Conservation (phyloP, 1,139 yeast species). For the Debaryomyces fabryi region DNA sequence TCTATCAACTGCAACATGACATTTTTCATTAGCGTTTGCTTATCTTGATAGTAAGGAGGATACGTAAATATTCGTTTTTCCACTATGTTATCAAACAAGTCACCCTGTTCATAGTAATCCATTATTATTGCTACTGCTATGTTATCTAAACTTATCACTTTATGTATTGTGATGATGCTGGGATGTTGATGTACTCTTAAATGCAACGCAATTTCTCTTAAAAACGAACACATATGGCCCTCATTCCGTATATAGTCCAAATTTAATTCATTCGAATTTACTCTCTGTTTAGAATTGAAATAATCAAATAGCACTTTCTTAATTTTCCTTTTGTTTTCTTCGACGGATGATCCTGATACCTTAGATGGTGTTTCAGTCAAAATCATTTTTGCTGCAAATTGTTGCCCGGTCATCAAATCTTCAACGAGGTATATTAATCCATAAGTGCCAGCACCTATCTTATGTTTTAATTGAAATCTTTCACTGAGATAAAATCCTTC, state of each 20-base stretch:
- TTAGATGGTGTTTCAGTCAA: slow-evolving; percentile 45
- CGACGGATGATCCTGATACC: slow-evolving; percentile 24
- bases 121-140: slow-evolving; percentile 68
- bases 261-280: slow-evolving; percentile 32
- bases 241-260: slow-evolving; percentile 45
- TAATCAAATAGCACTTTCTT: slow-evolving; percentile 34
- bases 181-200: slow-evolving; percentile 76
- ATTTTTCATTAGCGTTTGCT: slow-evolving; percentile 56
- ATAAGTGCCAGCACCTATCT: slow-evolving; percentile 88
- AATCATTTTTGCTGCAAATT: slow-evolving; percentile 75
- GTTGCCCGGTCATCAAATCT: slow-evolving; percentile 51
- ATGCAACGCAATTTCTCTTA: slow-evolving; percentile 75
- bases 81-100: slow-evolving; percentile 78
- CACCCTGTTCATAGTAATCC: slow-evolving; percentile 86
- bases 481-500: slow-evolving; percentile 27
- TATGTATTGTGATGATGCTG: slow-evolving; percentile 72
- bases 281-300: slow-evolving; percentile 25
- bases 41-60: slow-evolving; percentile 36
- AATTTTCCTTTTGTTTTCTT: slow-evolving; percentile 35
- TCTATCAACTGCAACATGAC: slow-evolving; percentile 77
- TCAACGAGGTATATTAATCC: slow-evolving; percentile 79
- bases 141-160: slow-evolving; percentile 61
- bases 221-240: slow-evolving; percentile 48
- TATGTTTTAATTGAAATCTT: slow-evolving; percentile 40
- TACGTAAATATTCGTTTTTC: slow-evolving; percentile 59